phyloP scores from a whole-genome alignment of 2,329 filamentous ascomycete species.

The Aureobasidium sp. region DNA sequence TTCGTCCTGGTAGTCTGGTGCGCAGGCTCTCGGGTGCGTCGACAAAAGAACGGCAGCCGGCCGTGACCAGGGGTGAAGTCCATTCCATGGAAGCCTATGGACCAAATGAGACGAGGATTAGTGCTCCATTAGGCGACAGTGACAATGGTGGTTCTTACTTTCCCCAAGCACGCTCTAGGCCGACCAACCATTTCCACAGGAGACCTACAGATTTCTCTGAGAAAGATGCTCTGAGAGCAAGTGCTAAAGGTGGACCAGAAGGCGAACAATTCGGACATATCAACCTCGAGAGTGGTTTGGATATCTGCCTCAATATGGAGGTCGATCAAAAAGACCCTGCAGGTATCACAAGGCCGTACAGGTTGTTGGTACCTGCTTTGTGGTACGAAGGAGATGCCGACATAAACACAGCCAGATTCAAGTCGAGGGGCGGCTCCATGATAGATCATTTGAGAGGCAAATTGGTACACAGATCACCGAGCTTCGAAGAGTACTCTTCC shows the following conservation, averaged over 20 bases:
- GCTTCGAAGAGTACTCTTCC: background rate
- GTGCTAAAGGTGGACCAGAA: constrained; percentile 46
- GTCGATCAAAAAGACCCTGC: constrained; percentile 77
- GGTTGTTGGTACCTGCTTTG: constrained; percentile 75
- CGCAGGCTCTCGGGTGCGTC: constrained; percentile 33
- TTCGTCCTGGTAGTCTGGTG: constrained; percentile 35
- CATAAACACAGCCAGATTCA: constrained; percentile 22
- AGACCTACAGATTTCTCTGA: constrained; percentile 37
- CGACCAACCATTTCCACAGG: constrained; percentile 35
- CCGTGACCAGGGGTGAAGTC: constrained; percentile 17
- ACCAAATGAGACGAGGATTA: background rate
- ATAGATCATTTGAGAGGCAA: constrained; percentile 20
- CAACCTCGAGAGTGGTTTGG: constrained; percentile 74
- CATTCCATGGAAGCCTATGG: constrained; percentile 2
- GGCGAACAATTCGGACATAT: constrained; percentile 51
- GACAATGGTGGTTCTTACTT: constrained; percentile 13
- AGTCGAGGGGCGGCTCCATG: constrained; percentile 16
- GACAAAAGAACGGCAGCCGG: constrained; percentile 17
- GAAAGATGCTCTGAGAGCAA: constrained; percentile 32
- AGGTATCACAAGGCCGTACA: constrained; percentile 81
- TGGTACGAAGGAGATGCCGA: constrained; percentile 35
- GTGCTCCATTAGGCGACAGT: background rate
- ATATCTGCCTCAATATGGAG: constrained; percentile 85
- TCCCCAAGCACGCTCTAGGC: constrained; percentile 20
- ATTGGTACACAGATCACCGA: background rate